Conservation (phyloP, 108 stramenopile species). For the Fistulifera solaris region DNA sequence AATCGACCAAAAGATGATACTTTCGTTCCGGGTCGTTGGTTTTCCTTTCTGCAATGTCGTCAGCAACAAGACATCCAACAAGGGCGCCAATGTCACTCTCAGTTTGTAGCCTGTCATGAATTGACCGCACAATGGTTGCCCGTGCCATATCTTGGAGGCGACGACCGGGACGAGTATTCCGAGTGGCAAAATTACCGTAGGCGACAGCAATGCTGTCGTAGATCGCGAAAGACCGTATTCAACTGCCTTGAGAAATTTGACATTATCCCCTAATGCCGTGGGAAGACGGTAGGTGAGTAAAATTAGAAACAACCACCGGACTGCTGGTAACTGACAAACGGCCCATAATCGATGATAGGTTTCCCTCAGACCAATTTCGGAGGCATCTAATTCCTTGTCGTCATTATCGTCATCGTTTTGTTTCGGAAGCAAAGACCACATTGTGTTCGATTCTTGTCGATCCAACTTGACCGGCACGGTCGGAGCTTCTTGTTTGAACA, state of each 20-base stretch:
- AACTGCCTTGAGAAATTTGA: constrained; percentile 83
- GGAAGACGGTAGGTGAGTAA: constrained; percentile 84
- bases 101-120: constrained; percentile 77
- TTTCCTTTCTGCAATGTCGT: constrained; percentile 21
- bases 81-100: constrained; percentile 69
- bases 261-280: constrained; percentile 78
- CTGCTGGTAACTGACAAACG: constrained; percentile 81
- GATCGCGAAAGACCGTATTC: constrained; percentile 78
- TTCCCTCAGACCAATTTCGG: constrained; percentile 68
- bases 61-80: constrained; percentile 72
- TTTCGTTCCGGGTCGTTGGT: neutral
- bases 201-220: constrained; percentile 76
- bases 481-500: constrained; percentile 78
- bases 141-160: constrained; percentile 71
- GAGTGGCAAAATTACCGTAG: constrained; percentile 77
- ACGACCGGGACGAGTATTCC: constrained; percentile 75
- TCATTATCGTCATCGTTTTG: constrained; percentile 36
- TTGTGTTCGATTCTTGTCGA: neutral
- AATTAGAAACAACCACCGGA: constrained; percentile 72
- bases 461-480: neutral
- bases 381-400: constrained; percentile 77
- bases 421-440: neutral
- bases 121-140: constrained; percentile 52
- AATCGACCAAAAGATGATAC: constrained; percentile 48
- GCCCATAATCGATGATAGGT: constrained; percentile 80